Evolutionary conservation across 1,284 basidiomycete genomes (phyloP), one percentile per base, ranked within the genome.

Genomic region (Tranzscheliella williamsii): DNA sequence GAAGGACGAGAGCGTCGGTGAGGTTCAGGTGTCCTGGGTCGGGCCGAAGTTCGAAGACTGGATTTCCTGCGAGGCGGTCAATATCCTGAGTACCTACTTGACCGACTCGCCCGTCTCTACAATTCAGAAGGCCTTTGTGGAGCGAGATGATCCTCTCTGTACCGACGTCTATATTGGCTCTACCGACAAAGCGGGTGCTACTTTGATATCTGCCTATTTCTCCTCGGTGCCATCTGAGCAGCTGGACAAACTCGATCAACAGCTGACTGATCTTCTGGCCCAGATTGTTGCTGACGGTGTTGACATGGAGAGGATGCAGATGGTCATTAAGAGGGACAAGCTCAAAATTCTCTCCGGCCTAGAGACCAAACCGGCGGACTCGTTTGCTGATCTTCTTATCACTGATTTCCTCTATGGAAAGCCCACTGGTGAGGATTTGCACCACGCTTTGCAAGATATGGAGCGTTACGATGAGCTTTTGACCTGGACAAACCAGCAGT

Each of bases 1-100:
- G 79, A 86, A 91, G 78, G 94, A 98, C 76, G 95, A 98, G 81
- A 91, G 88, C 50, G 73, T 91, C 61, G 94, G 95, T 31, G 92
- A 97, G 80, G 76, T 97, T 6, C 81, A 85, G 35, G 83, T 96
- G 47, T 84, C 82, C 17, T 95, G 87, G 81, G 81, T 89, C 54
- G 93, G 94, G 2, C 89, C 89, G 24, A 76, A 85, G 36, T 85
- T 85, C 13, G 85, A 84, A 46, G 84, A 87, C 53, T 90, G 87
- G 75, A 76, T 92, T 45, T 85, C 87, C 64, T 84, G 86, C 60
- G 87, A 89, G 80, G 93, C 91, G 6, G 78, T 97, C 53, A 89
- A 92, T 62, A 81, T 96, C 30, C 81, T 98, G 30, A 67, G 67
- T 38, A 85, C 85, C 16, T 99, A 99, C 76, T 82, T 99, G 30